Base-by-base conservation (phyloP, 2,329 filamentous ascomycete species). In the Cladophialophora bantiana region DNA sequence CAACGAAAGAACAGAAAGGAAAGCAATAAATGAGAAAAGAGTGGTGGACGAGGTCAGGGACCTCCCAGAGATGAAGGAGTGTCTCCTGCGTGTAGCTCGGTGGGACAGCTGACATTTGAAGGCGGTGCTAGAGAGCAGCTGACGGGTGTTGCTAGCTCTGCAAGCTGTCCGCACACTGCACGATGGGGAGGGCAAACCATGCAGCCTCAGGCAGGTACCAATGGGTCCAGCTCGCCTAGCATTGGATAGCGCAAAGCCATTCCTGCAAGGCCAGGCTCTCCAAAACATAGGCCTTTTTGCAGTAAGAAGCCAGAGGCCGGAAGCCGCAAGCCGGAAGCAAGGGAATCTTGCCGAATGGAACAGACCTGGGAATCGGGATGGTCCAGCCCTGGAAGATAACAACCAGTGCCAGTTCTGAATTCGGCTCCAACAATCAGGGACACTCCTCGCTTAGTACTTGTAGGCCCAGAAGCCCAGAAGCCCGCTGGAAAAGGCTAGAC, bases 151-250 rank as follows among this genome's bases (percentile, higher is more conserved):
- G 38, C 34, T 59, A 59, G 40, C 38, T 10, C 26, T 31, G 31
- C 56, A 32, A 34, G 40, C 57, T 50, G 40, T 40, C 34, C 50
- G n/a, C 57, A 31, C 57, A 31, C 50, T 50, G 57, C 40, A 59
- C 26, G 26, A 26, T 26, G 26, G 26, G 2, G 26, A 26, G 26
- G 45, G n/a, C 12, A 20, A 31, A 59, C 26, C 35, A 26, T 52
- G 57, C 57, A 59, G 57, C 57, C 57, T 59, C 57, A 59, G 36
- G 57, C 57, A 59, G 57, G 57, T 59, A 59, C 57, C 57, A 15
- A 50, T 15, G 31, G 57, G 57, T 34, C 45, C 45, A 50, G 10
- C 45, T 50, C 45, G 40, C 40, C 42, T 48, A 50, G 57, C 40
- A 48, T 42, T 7, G 42, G 42, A 50, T 59, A 59, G 57, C 57